These are phyloP conservation scores for Aspergillus asperescens DNA, from an alignment of 495 filamentous ascomycete genomes.

Conservation along the genomic window DNA sequence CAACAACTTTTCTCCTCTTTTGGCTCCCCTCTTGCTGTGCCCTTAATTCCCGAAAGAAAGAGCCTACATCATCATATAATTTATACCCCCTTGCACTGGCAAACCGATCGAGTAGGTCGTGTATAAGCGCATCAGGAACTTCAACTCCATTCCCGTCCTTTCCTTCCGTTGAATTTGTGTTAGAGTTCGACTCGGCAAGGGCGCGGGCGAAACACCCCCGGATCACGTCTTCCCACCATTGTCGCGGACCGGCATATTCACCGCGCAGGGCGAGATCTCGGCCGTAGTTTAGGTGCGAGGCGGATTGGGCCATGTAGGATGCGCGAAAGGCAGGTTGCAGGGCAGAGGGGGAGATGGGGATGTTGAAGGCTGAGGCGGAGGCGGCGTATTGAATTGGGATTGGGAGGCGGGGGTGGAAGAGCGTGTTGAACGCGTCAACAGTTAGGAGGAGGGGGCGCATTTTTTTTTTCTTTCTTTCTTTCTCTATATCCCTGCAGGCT, in stretches of 20 bases:
- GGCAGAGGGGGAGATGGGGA: conserved; percentile 34
- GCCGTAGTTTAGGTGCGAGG: conserved; percentile 63
- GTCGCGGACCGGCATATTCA: conserved; percentile 45
- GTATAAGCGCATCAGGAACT: conserved; percentile 44
- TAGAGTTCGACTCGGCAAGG: neutral
- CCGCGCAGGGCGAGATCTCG: conserved; percentile 38
- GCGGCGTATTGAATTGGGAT: conserved; percentile 59
- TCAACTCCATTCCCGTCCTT: too few relatives aligned
- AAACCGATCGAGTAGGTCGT: conserved; percentile 55
- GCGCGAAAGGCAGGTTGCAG: conserved; percentile 36
- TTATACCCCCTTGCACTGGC: conserved; percentile 56
- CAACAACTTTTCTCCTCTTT: conserved; percentile 30
- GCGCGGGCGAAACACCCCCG: conserved; percentile 26
- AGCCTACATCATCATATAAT: conserved; percentile 49
- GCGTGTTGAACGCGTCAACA: conserved; percentile 74
- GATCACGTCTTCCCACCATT: conserved; percentile 69
- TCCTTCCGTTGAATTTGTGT: neutral
- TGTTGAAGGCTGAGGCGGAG: conserved; percentile 53
- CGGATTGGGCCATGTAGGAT: conserved; percentile 48
- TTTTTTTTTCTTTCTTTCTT: neutral
- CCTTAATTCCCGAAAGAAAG: conserved; percentile 47
- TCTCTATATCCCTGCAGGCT: too few relatives aligned
- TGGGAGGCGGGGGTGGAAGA: conserved; percentile 58
- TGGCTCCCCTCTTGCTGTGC: neutral
- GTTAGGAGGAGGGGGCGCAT: conserved; percentile 50